These are phyloP conservation scores for Bauhinia variegata DNA, from an alignment of 306 rosid genomes.

Conservation along the genomic window DNA sequence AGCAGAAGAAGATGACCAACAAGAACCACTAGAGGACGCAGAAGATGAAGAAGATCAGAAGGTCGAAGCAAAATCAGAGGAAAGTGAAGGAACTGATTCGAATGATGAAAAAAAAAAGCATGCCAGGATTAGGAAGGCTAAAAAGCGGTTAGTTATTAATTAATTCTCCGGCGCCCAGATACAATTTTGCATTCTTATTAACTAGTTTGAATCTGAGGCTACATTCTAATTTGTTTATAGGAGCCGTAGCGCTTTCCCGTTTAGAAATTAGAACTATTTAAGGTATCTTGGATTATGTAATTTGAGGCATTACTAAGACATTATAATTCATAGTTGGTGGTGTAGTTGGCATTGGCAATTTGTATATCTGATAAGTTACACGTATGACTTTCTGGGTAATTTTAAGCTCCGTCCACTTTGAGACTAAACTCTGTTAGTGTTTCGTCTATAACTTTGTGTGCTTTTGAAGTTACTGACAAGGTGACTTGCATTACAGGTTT, in stretches of 20 bases:
- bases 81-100: conserved; percentile 41
- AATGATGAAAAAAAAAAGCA: conserved; percentile 37
- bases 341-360: no score
- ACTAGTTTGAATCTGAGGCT: conserved; percentile 14
- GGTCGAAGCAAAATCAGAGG: conserved; percentile 34
- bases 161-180: neutral
- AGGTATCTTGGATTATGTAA: conserved; percentile 23
- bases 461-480: conserved; percentile 49
- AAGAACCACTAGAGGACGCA: conserved; percentile 29
- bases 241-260: conserved; percentile 17
- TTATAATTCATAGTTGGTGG: neutral
- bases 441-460: conserved; percentile 35
- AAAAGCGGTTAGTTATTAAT: conserved; percentile 56
- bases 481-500: conserved; percentile 53
- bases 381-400: conserved; percentile 34
- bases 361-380: neutral
- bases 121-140: conserved; percentile 43
- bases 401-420: conserved; percentile 33
- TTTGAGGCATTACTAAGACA: conserved; percentile 3
- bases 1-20: neutral
- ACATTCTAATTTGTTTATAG: neutral
- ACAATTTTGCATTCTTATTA: conserved; percentile 19
- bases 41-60: conserved; percentile 24
- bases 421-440: conserved; percentile 18
- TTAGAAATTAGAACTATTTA: neutral